Evolutionary conservation across 2,329 filamentous ascomycete species (phyloP).

Genomic region (Phialophora macrospora): DNA sequence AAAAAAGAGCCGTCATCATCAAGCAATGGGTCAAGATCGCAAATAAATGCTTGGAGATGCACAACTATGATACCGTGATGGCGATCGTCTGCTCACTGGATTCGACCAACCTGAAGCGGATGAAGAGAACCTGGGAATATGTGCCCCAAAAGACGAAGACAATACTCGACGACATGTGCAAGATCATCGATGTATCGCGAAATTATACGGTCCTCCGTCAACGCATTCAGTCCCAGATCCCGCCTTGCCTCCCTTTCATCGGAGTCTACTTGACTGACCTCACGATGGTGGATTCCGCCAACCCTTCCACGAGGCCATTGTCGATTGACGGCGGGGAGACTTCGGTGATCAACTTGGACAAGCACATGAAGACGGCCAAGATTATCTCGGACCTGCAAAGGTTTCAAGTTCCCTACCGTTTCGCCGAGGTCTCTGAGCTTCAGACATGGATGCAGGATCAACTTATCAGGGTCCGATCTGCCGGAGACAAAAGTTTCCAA

Average conservation of each 20-base stretch:
- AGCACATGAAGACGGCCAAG: constrained; percentile 90
- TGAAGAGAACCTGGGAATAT: constrained; percentile 89
- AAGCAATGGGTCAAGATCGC: constrained; percentile 99
- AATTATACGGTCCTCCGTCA: constrained; percentile 89
- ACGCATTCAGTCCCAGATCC: constrained; percentile 81
- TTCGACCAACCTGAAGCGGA: constrained; percentile 83
- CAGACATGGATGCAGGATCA: constrained; percentile 91
- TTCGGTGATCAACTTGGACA: constrained; percentile 95
- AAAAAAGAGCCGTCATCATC: constrained; percentile 86
- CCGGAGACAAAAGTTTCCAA: constrained; percentile 66
- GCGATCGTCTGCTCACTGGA: constrained; percentile 94
- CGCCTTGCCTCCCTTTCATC: constrained; percentile 91
- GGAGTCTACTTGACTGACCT: constrained; percentile 96
- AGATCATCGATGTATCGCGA: constrained; percentile 84
- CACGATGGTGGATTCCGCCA: constrained; percentile 94
- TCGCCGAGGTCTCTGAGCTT: constrained; percentile 81
- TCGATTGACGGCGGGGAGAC: constrained; percentile 67
- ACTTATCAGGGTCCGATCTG: constrained; percentile 73
- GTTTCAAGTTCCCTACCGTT: constrained; percentile 90
- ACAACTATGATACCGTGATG: constrained; percentile 97
- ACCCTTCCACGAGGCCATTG: constrained; percentile 80
- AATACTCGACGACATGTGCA: constrained; percentile 75
- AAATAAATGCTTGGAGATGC: constrained; percentile 80
- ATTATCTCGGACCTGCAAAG: constrained; percentile 95
- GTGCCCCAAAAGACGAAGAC: constrained; percentile 83